Conservation (phyloP, 2,329 filamentous ascomycete genomes). For the Colletotrichum lindemuthianum region DNA sequence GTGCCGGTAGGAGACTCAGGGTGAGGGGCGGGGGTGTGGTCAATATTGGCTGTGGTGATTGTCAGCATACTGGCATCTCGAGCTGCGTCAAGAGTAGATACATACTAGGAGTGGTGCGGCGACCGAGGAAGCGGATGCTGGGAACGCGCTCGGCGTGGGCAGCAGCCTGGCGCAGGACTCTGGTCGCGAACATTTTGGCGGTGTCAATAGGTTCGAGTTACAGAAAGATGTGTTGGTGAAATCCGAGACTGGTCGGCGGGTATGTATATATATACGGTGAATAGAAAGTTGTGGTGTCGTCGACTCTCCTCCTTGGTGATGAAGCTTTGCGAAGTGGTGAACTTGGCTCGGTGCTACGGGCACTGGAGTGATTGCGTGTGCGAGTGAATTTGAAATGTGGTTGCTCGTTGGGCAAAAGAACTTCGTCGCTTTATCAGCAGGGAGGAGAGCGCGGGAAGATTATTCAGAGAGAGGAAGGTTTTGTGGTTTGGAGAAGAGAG, state of each 20-base stretch:
- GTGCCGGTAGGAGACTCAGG: slow-evolving; percentile 74
- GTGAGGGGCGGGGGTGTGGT: slow-evolving; percentile 79
- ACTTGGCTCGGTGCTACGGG: not conserved
- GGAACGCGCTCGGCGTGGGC: slow-evolving; percentile 69
- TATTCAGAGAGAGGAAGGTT: slow-evolving; percentile 1
- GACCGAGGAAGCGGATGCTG: slow-evolving; percentile 71
- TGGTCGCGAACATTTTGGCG: slow-evolving; percentile 63
- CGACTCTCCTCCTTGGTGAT: slow-evolving; percentile 34
- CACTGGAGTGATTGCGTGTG: not conserved
- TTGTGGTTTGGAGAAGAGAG: slow-evolving; percentile 18
- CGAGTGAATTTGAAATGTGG: not conserved
- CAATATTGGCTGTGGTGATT: slow-evolving; percentile 67
- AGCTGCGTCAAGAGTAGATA: slow-evolving; percentile 22
- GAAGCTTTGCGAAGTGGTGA: slow-evolving; percentile 21
- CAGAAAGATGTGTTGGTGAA: not conserved
- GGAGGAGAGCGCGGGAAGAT: slow-evolving; percentile 29
- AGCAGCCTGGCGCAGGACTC: slow-evolving; percentile 66
- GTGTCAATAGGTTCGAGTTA: not conserved
- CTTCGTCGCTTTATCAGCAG: slow-evolving; percentile 32
- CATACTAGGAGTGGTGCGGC: slow-evolving; percentile 68
- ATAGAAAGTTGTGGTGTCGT: slow-evolving; percentile 4
- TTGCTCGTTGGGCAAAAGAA: slow-evolving; percentile 2
- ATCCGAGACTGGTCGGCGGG: slow-evolving; percentile 13
- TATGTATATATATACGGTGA: not conserved
- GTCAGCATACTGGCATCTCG: slow-evolving; percentile 36